Percentiles rank a stretch among this genome's conserved stretches.
phyloP scores from a whole-genome alignment of 208 protist species.

The Acanthamoeba sp. region DNA sequence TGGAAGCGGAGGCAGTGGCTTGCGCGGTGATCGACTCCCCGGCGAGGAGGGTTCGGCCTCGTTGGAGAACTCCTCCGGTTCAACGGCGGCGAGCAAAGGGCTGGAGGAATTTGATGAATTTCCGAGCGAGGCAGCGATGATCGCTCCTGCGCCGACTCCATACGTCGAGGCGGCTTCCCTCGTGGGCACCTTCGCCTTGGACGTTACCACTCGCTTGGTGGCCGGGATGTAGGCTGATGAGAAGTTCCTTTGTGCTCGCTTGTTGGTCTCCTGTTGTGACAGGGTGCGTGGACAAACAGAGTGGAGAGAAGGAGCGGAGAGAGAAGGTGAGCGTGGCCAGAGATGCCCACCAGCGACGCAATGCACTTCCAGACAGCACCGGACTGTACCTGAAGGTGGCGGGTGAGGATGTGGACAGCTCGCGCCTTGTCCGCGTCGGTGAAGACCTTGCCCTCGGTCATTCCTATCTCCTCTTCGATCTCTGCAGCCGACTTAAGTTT shows the following conservation, averaged over 20 bases:
- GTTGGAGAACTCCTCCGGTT: neutral
- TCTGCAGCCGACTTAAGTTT: constrained; percentile 21
- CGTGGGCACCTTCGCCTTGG: neutral
- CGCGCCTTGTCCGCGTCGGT: neutral
- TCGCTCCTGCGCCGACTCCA: neutral
- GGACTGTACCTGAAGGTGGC: constrained; percentile 18
- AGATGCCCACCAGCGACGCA: neutral
- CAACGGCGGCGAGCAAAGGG: neutral
- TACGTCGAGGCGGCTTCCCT: neutral
- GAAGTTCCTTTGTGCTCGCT: neutral
- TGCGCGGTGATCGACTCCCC: neutral
- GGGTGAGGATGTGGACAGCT: neutral
- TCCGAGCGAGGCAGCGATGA: neutral
- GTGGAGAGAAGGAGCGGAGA: too few species aligned
- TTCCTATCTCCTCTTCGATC: constrained; percentile 32
- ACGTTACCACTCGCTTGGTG: neutral
- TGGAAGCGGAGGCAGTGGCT: neutral
- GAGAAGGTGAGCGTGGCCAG: neutral
- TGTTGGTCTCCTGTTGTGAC: neutral
- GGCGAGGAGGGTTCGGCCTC: neutral
- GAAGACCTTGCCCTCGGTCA: neutral
- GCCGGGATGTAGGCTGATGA: constrained; percentile 10
- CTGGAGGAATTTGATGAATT: neutral
- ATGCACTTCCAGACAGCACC: neutral
- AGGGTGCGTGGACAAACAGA: too few species aligned